Base-by-base conservation (phyloP, 441 rosid genomes). In the Corymbia calophylla region DNA sequence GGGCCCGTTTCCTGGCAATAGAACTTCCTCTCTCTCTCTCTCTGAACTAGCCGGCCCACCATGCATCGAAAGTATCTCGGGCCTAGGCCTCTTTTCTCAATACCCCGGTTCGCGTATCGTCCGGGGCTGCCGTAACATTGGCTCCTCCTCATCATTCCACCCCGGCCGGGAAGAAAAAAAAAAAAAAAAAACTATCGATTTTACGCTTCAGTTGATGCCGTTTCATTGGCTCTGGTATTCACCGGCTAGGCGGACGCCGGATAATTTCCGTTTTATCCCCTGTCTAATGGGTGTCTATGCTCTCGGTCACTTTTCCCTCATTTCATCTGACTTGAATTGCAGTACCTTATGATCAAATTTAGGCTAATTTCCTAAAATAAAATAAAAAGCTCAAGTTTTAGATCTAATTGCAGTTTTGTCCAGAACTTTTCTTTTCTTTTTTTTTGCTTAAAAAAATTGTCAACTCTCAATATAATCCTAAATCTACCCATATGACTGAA, bases 401-500 rank as follows among this genome's bases (percentile, higher is more conserved):
- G 8, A 73, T 70, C 0, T 21, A 0, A 70, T 17, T 19, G 5
- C 10, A 21, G 8, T 19, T 3, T 70, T 35, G 4, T 64, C 9
- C n/a, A 7, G 12, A 10, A 10, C 2, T 58, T 39, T 4, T 39
- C 44, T 39, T 39, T 39, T 35, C 39, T 35, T 5, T 5, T 56
- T 56, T 21, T 21, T 21, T 21, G 10, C 1, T 8, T 9, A 21
- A 56, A 56, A 8, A 55, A 21, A 56, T 17, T 17, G 1, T 54
- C 56, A 27, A 29, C 32, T 64, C 4, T 68, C 13, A 0, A 25
- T 32, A 4, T 18, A 68, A 0, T 21, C 29, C 2, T 3, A 39
- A 2, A 39, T 73, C 2, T 73, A 1, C 29, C 5, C 4, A 1
- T 0, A 11, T 0, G 1, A 0, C 13, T 73, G 5, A 73, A 73